Evolutionary conservation across 1,284 basidiomycete genomes (phyloP), one percentile per base, ranked within the genome.

Genomic region (Austroboletus novae-zelandiae): DNA sequence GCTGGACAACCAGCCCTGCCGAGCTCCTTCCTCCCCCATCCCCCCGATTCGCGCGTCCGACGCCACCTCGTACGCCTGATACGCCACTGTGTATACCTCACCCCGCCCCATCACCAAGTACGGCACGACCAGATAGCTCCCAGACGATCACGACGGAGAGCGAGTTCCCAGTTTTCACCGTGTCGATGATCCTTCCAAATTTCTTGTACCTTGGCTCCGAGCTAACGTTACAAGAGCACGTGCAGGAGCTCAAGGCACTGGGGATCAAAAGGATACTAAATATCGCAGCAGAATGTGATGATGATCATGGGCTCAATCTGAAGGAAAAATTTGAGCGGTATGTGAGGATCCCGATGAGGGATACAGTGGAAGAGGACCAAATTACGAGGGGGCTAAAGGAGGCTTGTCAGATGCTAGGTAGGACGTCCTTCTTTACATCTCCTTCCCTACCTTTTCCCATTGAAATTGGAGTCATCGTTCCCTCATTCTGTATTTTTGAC

Each of bases 191-290:
- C 55, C 75, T 98, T 1, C 94, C 95, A 1, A 81, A 83, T 51
- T 96, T 96, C 69, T 76, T 98, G 18, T 98, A 83, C 68, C 80
- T 98, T 15, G 95, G 95, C 1, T 91, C 95, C 0, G 94, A 98
- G 66, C 78, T 91, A n/a, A 84, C 85, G 1, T 72, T 76, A 5
- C 72, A 76, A 44, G 82, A 83, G 52, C 90, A 98, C 62, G 86
- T 94, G 10, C 74, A 81, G 15, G 81, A 86, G 68, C 74, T 98
- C 36, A 73, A 81, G 52, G 67, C 73, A 0, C 71, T 91, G n/a
- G 94, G 94, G 0, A 85, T 98, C 47, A 87, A 83, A 64, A 76
- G 92, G 41, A 92, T 98, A 52, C 71, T 98, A 52, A 98, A 98
- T 62, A 85, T 97, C 35, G 95, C 95, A 6, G 77, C 80, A 27